A percentile compares a stretch with the other conserved stretches of the same genome.
phyloP scores from a whole-genome alignment of 345 rosid genomes.

The Syzygium oleosum region DNA sequence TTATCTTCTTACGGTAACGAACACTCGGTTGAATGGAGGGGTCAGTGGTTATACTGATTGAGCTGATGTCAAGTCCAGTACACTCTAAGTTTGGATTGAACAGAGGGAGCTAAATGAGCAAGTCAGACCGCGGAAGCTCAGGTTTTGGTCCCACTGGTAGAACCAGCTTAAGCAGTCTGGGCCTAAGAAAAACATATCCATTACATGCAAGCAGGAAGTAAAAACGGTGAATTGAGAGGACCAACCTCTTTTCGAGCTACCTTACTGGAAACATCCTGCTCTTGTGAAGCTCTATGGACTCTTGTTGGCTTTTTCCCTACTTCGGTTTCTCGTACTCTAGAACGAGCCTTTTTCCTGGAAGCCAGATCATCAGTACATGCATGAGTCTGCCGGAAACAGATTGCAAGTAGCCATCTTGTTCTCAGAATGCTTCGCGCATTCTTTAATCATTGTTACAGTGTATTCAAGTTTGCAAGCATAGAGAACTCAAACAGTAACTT shows the following conservation, averaged over 20 bases:
- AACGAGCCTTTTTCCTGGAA: constrained; percentile 7
- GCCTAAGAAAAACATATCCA: neutral
- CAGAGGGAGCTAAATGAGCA: neutral
- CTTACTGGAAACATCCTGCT: neutral
- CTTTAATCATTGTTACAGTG: neutral
- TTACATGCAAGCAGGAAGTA: neutral
- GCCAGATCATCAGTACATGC: neutral
- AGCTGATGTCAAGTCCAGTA: neutral
- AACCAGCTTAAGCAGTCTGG: neutral
- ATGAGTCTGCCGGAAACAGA: neutral
- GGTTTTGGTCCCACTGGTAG: neutral
- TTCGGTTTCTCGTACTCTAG: constrained; percentile 3
- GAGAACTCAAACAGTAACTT: neutral
- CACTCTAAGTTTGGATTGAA: neutral
- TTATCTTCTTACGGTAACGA: neutral
- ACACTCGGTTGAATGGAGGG: neutral
- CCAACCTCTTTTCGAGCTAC: constrained; percentile 5
- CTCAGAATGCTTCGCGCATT: neutral
- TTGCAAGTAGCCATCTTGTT: neutral
- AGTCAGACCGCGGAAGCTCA: neutral
- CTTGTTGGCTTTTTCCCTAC: neutral
- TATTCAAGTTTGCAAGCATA: neutral
- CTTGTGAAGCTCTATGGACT: neutral
- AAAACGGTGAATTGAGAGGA: neutral
- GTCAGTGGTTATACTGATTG: neutral